phyloP scores from a whole-genome alignment of 257 asterid species.

The Verbena officinalis region DNA sequence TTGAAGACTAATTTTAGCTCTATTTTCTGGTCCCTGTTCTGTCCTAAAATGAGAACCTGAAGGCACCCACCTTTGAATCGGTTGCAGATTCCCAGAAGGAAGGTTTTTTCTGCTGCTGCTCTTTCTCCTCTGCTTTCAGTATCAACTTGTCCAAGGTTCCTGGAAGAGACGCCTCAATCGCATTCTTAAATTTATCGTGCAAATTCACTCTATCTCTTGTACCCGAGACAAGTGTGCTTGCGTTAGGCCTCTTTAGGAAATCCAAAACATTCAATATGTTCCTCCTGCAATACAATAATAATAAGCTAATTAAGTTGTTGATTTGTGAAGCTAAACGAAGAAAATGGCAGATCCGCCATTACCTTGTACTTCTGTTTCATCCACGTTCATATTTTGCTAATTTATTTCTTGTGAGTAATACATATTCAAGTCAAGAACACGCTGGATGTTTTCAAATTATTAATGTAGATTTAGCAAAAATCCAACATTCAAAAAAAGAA shows the following conservation, averaged over 20 bases:
- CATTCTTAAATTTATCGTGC: conserved; percentile 76
- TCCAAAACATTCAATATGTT: conserved; percentile 80
- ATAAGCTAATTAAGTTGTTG: too few relatives aligned
- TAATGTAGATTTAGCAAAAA: too few relatives aligned
- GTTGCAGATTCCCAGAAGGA: conserved; percentile 89
- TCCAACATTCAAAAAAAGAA: too few relatives aligned
- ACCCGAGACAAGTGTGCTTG: conserved; percentile 85
- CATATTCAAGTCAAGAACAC: too few relatives aligned
- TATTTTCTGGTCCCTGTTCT: not conserved
- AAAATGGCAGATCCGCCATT: too few relatives aligned
- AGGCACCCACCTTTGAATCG: conserved; percentile 86
- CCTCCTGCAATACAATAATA: conserved; percentile 60
- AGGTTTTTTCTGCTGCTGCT: conserved; percentile 50
- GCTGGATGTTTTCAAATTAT: too few relatives aligned
- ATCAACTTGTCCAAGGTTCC: conserved; percentile 64
- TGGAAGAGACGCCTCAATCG: conserved; percentile 62
- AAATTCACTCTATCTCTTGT: conserved; percentile 82
- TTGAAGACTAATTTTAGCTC: not conserved
- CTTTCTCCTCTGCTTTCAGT: conserved; percentile 63
- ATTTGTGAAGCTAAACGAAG: too few relatives aligned
- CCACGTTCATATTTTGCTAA: too few relatives aligned
- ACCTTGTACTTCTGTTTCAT: too few relatives aligned
- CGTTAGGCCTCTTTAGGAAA: conserved; percentile 88
- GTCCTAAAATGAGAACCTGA: conserved; percentile 74
- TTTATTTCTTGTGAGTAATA: too few relatives aligned